A percentile compares a stretch with the other conserved stretches of the same genome.
Conservation (phyloP, 192 early-diverging fungal genomes). For the Paraglomus brasilianum region DNA sequence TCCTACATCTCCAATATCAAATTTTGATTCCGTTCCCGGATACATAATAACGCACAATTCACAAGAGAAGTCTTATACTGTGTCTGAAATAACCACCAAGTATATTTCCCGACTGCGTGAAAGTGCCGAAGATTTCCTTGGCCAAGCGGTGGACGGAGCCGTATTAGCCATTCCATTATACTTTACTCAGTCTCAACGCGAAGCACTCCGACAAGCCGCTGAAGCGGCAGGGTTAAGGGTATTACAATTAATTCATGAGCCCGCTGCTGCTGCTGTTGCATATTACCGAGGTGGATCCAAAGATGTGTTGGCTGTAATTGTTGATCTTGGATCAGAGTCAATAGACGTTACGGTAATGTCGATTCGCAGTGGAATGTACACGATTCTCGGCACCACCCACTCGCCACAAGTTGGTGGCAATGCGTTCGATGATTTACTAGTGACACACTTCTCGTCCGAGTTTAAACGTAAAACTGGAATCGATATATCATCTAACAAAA, state of each 20-base stretch:
- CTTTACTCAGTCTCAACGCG: slow-evolving; percentile 71
- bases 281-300: slow-evolving; percentile 63
- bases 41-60: slow-evolving; percentile 67
- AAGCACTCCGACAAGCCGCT: slow-evolving; percentile 64
- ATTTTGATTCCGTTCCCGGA: slow-evolving; percentile 47
- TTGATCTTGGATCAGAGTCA: slow-evolving; percentile 86
- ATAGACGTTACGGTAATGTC: slow-evolving; percentile 80
- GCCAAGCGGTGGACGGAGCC: slow-evolving; percentile 70
- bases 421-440: slow-evolving; percentile 82
- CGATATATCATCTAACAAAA: slow-evolving; percentile 72
- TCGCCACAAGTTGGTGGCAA: slow-evolving; percentile 78
- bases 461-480: slow-evolving; percentile 86
- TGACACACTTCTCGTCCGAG: slow-evolving; percentile 77
- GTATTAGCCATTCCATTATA: slow-evolving; percentile 88
- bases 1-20: too few relatives aligned
- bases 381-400: slow-evolving; percentile 74
- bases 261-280: slow-evolving; percentile 85
- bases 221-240: slow-evolving; percentile 76
- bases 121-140: slow-evolving; percentile 88
- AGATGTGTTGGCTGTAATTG: slow-evolving; percentile 80
- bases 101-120: slow-evolving; percentile 79
- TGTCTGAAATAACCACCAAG: slow-evolving; percentile 73
- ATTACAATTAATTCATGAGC: slow-evolving; percentile 83
- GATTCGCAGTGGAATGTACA: slow-evolving; percentile 80
- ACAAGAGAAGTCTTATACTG: slow-evolving; percentile 61